Conservation (phyloP, 75 land plant genomes). For the Isoetes taiwanensis region DNA sequence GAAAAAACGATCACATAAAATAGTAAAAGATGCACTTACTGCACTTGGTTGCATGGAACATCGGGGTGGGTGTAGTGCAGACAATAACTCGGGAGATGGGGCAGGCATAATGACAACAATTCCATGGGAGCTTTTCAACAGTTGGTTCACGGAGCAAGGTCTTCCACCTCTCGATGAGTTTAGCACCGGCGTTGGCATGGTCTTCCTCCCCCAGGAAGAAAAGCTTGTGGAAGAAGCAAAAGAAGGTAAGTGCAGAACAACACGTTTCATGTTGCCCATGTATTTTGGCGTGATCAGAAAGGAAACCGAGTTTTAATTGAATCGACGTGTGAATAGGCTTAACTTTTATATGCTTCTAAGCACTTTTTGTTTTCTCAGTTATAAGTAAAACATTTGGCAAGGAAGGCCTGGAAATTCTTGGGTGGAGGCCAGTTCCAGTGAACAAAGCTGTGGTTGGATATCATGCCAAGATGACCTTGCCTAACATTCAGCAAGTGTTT, state of each 20-base stretch:
- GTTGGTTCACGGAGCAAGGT: constrained; percentile 65
- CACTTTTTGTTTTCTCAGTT: constrained; percentile 36
- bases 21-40: constrained; percentile 69
- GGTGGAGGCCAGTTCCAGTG: constrained; percentile 90
- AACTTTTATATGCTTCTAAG: too few relatives aligned
- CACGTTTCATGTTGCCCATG: background rate
- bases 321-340: too few relatives aligned
- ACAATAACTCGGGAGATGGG: constrained; percentile 97
- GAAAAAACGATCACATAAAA: constrained; percentile 50
- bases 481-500: constrained; percentile 80
- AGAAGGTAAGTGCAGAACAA: constrained; percentile 34
- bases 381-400: constrained; percentile 43
- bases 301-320: too few relatives aligned
- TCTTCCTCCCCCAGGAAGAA: constrained; percentile 78
- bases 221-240: constrained; percentile 39
- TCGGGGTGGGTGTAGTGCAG: constrained; percentile 97
- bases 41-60: constrained; percentile 99
- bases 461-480: constrained; percentile 81
- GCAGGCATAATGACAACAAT: constrained; percentile 86
- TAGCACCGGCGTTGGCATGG: constrained; percentile 88
- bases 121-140: constrained; percentile 79
- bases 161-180: constrained; percentile 46
- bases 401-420: constrained; percentile 89
- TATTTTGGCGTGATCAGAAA: background rate
- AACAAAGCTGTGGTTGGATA: constrained; percentile 67